Evolutionary conservation across 129 eudicot genomes (phyloP), one percentile per base, ranked within the genome.

Genomic region (Apium graveolens): DNA sequence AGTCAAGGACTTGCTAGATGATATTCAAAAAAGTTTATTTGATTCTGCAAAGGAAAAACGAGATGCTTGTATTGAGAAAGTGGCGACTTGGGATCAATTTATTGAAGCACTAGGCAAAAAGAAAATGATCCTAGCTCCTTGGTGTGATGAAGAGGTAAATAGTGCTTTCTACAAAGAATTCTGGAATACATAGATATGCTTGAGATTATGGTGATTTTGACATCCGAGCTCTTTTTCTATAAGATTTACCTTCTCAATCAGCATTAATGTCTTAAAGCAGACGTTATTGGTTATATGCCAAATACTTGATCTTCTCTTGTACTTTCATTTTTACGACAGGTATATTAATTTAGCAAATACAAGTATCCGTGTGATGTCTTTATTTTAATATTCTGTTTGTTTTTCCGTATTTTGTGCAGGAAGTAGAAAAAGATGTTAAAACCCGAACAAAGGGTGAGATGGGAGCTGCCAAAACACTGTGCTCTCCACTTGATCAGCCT

Each of bases 111-210:
- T 89, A 53, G 78, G 88, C 42, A 84, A 91, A 29, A 91, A 87
- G 88, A 91, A 91, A 70, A 66, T 91, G 89, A 89, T 91, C 60
- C 84, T 91, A 78, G 97, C 97, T 80, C 98, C 98, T 62, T 91
- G 98, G 98, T 93, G 97, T 76, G 98, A 93, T 81, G 97, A 91
- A 78, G 93, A 91, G 97, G 97, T 91, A 87, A 39, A 21, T 21
- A 42, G 7, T 24, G 35, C 46, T 13, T 24, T 70, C 0, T 38
- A 42, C 29, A 16, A 32, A 7, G 32, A 26, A 16, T n/a, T 60
- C 3, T n/a, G 29, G 32, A n/a, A 57, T n/a, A 26, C 13, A 14
- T 26, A 26, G 26, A n/a, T 17, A 34, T 70, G 48, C 75, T 70
- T 18, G 75, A 70, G 75, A 21, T 20, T n/a, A 1, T 38, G 48